phyloP scores from a whole-genome alignment of 2,329 filamentous ascomycete species.

The Lachnellula arida region DNA sequence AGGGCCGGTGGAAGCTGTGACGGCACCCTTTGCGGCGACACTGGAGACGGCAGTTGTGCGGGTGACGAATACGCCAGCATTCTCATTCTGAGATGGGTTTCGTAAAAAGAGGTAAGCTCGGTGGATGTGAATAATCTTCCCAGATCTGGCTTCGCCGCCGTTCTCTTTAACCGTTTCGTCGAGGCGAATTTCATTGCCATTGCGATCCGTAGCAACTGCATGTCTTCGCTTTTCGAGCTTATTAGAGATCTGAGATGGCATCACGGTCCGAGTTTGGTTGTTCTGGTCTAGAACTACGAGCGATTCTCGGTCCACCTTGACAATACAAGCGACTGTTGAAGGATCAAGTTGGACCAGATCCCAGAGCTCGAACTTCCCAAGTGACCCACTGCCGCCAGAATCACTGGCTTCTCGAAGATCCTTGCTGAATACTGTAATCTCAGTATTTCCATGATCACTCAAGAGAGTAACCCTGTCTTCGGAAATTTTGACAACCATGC shows the following conservation, averaged over 20 bases:
- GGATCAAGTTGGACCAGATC: slow-evolving; percentile 93
- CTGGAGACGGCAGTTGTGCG: slow-evolving; percentile 82
- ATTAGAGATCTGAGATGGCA: slow-evolving; percentile 89
- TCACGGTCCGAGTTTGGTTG: slow-evolving; percentile 71
- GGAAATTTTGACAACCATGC: slow-evolving; percentile 91
- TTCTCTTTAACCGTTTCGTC: slow-evolving; percentile 92
- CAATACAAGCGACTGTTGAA: slow-evolving; percentile 85
- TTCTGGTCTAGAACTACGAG: slow-evolving; percentile 88
- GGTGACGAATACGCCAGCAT: slow-evolving; percentile 84
- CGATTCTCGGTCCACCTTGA: slow-evolving; percentile 93
- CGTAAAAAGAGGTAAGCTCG: slow-evolving; percentile 89
- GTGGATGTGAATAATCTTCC: slow-evolving; percentile 90
- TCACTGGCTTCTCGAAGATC: slow-evolving; percentile 92
- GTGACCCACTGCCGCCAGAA: slow-evolving; percentile 74
- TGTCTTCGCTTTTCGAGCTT: slow-evolving; percentile 77
- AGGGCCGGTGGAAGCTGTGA: slow-evolving; percentile 54
- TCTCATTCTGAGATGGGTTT: slow-evolving; percentile 77
- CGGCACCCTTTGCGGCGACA: slow-evolving; percentile 86
- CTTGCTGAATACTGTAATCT: slow-evolving; percentile 97
- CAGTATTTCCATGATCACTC: slow-evolving; percentile 86
- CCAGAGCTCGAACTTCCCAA: slow-evolving; percentile 88
- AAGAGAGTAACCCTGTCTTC: slow-evolving; percentile 90
- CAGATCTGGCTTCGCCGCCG: slow-evolving; percentile 77
- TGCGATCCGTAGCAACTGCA: slow-evolving; percentile 86
- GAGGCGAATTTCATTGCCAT: slow-evolving; percentile 84